Percentiles rank a stretch among this genome's conserved stretches.
Evolutionary conservation across 2,329 filamentous ascomycete species (phyloP).

Genomic region (Venturia nashicola): DNA sequence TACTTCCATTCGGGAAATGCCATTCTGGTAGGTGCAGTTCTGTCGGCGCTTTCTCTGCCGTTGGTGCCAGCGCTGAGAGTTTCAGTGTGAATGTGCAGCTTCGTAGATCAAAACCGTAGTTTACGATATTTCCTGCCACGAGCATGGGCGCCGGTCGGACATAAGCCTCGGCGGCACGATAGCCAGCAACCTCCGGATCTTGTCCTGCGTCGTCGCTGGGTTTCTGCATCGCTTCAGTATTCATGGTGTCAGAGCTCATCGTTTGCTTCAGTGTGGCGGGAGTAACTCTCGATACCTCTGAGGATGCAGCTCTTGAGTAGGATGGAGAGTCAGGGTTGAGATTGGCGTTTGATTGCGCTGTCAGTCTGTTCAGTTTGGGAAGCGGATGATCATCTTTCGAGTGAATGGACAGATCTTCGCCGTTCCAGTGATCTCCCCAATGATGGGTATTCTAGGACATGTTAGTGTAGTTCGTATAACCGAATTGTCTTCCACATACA

Average conservation of each 20-base stretch:
- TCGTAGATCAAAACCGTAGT: constrained; percentile 71
- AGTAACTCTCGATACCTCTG: constrained; percentile 43
- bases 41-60: constrained; percentile 56
- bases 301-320: constrained; percentile 40
- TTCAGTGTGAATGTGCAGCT: constrained; percentile 66
- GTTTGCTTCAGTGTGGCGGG: constrained; percentile 65
- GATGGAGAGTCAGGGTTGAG: constrained; percentile 37
- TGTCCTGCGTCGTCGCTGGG: constrained; percentile 14
- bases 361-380: constrained; percentile 36
- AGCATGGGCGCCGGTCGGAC: constrained; percentile 71
- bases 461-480: constrained; percentile 13
- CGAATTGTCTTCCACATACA: constrained; percentile 33
- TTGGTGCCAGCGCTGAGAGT: constrained; percentile 48
- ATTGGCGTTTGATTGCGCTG: constrained; percentile 37
- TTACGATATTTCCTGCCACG: constrained; percentile 57
- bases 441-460: constrained; percentile 61
- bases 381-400: constrained; percentile 67
- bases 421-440: constrained; percentile 93
- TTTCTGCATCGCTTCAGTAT: constrained; percentile 4
- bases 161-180: constrained; percentile 85
- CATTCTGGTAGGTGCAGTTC: constrained; percentile 80
- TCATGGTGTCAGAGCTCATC: constrained; percentile 44
- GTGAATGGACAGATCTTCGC: constrained; percentile 86
- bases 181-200: constrained; percentile 48
- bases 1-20: constrained; percentile 61